Base-by-base conservation (phyloP, 495 filamentous ascomycete species). In the Neurospora intermedia region DNA sequence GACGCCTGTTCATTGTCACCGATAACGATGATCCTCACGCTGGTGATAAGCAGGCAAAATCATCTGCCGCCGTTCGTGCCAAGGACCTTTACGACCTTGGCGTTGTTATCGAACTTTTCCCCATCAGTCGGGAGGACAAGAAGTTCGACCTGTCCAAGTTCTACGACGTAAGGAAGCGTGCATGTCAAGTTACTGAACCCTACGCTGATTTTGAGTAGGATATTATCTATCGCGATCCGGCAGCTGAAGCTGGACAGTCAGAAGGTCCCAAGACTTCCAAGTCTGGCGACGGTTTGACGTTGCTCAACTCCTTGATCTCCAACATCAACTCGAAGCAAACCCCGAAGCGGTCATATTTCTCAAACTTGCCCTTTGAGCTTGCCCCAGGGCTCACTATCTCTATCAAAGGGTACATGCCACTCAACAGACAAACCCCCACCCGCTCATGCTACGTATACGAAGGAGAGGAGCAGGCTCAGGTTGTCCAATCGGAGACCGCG, bases 21-120 rank as follows among this genome's bases (percentile, higher is more conserved):
- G 94, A 98, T 77, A 91, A 97, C 72, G 96, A 99, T 78, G 87
- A 94, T 79, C 96, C 96, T 7, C 93, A 97, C 78, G 85, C 81
- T 2, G 83, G 87, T 4, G 90, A 91, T 75, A 95, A 93, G 78
- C 82, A 85, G 8, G 80, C 90, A 27, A 90, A 89, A 46, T 92
- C 91, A 48, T 89, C 90, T 23, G 92, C 96, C 4, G 90, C 93
- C 9, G 92, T 94, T 4, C 88, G 94, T 43, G 96, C 96, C 35
- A 96, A 96, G 78, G 96, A 99, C 85, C 81, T 99, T 8, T 98
- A 98, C 76, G 96, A 99, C 78, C 85, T 98, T 8, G 94, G 95
- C 10, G 93, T 98, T 13, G 89, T 88, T 7, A 96, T 99, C 72
- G 96, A 98, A 77, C 87, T 98, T 3, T 98, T 98, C 77, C 94